Percentiles rank a stretch among this genome's conserved stretches.
These are phyloP conservation scores for Pichia sp. DNA, from an alignment of 1,139 yeast species.

Conservation along the genomic window DNA sequence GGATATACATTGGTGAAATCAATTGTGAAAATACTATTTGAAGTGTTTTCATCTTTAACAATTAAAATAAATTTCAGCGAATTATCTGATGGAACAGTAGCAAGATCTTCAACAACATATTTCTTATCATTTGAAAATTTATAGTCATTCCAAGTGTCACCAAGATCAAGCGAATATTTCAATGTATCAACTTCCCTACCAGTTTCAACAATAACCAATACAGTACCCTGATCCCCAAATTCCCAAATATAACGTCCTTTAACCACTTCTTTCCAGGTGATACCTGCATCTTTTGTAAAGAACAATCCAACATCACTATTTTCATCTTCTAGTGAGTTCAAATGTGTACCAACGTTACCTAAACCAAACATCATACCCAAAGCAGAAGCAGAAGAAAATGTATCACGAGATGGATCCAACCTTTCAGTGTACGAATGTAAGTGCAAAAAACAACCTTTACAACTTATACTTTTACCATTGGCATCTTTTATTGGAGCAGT, in stretches of 20 bases:
- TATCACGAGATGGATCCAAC: slow-evolving; percentile 65
- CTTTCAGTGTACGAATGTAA: slow-evolving; percentile 91
- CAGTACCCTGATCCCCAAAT: slow-evolving; percentile 90
- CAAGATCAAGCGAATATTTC: slow-evolving; percentile 71
- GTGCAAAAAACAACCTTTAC: slow-evolving; percentile 68
- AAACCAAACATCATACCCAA: slow-evolving; percentile 79
- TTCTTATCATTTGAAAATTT: slow-evolving; percentile 49
- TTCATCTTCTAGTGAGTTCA: slow-evolving; percentile 44
- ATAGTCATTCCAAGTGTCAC: slow-evolving; percentile 64
- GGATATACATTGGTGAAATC: slow-evolving; percentile 64
- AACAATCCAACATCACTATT: slow-evolving; percentile 40
- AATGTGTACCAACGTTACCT: slow-evolving; percentile 77
- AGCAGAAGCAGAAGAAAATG: slow-evolving; percentile 84
- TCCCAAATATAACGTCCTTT: slow-evolving; percentile 88
- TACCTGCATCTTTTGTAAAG: slow-evolving; percentile 81
- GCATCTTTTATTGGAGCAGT: slow-evolving; percentile 64
- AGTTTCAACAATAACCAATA: slow-evolving; percentile 64
- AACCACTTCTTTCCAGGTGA: slow-evolving; percentile 73
- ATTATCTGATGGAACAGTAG: slow-evolving; percentile 88
- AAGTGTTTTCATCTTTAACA: slow-evolving; percentile 34
- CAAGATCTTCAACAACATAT: slow-evolving; percentile 60
- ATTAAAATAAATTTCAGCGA: slow-evolving; percentile 65
- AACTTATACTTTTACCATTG: slow-evolving; percentile 48
- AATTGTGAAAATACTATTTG: slow-evolving; percentile 43
- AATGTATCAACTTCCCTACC: slow-evolving; percentile 52